Percentiles rank a stretch among this genome's conserved stretches.
phyloP scores from a whole-genome alignment of 1,139 yeast genomes.

The Suhomyces choctaworum region DNA sequence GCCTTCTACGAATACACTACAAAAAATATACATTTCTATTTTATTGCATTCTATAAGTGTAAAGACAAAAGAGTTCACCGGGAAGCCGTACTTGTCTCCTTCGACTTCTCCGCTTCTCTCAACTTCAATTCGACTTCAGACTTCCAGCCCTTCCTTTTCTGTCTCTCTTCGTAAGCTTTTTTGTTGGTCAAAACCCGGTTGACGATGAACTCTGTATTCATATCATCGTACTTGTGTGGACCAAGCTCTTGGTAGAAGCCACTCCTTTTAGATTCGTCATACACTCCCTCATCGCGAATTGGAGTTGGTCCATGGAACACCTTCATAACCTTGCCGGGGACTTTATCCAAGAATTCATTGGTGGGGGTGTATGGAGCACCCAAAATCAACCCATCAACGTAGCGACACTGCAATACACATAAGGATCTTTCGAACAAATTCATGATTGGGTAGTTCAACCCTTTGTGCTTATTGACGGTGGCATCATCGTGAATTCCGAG shows the following conservation, averaged over 20 bases:
- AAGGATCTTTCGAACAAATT: constrained; percentile 79
- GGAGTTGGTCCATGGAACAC: constrained; percentile 68
- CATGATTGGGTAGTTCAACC: constrained; percentile 81
- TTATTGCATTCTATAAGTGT: too few species aligned
- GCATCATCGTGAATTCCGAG: constrained; percentile 73
- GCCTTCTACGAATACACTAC: not conserved
- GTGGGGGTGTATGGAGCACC: constrained; percentile 65
- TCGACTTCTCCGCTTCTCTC: constrained; percentile 23
- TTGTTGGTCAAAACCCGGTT: constrained; percentile 65
- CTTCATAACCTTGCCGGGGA: constrained; percentile 42
- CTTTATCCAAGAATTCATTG: constrained; percentile 34
- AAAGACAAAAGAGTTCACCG: too few species aligned
- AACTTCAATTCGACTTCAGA: constrained; percentile 39
- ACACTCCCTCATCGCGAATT: constrained; percentile 38
- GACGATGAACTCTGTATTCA: constrained; percentile 67
- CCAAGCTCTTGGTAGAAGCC: constrained; percentile 50
- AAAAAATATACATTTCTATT: too few species aligned
- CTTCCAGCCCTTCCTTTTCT: constrained; percentile 77
- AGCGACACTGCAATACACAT: constrained; percentile 84
- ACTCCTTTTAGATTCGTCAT: constrained; percentile 34
- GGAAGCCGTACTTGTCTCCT: constrained; percentile 1
- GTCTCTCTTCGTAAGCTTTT: constrained; percentile 74
- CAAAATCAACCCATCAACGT: constrained; percentile 73
- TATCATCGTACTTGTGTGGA: constrained; percentile 55
- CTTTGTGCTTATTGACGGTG: constrained; percentile 58